Percentiles rank a stretch among this genome's conserved stretches.
Evolutionary conservation across 768 basidiomycete genomes (phyloP).

Genomic region (Sporobolomyces pararoseus): DNA sequence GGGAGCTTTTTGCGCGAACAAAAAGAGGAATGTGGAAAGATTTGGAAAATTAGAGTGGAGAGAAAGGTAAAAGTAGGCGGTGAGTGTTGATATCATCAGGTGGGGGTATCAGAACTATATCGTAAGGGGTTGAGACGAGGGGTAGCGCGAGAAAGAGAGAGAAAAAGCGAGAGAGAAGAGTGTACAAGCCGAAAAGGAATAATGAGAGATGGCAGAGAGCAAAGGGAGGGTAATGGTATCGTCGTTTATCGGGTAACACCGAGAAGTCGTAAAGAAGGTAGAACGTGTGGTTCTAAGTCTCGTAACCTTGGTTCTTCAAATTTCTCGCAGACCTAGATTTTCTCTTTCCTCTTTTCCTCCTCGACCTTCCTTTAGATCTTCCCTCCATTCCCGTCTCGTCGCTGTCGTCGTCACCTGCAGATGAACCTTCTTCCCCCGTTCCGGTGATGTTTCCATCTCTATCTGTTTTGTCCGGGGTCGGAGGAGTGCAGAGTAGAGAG

Average conservation of each 20-base stretch:
- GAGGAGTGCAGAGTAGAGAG: not conserved
- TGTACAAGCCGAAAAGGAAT: not conserved
- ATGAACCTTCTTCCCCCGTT: not conserved
- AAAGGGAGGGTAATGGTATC: not conserved
- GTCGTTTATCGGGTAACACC: too few species aligned
- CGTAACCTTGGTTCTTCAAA: not conserved
- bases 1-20: too few species aligned
- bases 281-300: too few species aligned
- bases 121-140: slow-evolving; percentile 3
- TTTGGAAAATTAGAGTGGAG: too few species aligned
- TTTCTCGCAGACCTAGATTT: slow-evolving; percentile 2
- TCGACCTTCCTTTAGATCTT: not conserved
- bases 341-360: slow-evolving; percentile 15
- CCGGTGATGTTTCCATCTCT: not conserved
- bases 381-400: not conserved
- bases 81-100: too few species aligned
- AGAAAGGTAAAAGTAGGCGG: too few species aligned
- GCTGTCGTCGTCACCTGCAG: not conserved
- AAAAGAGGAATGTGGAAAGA: too few species aligned
- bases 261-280: too few species aligned
- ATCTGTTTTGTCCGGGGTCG: slow-evolving; percentile 3
- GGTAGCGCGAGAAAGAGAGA: too few species aligned
- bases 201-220: not conserved
- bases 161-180: too few species aligned
- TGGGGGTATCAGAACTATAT: too few species aligned